Evolutionary conservation across 106 monocot species (phyloP).

Genomic region (Hemerocallis citrina): DNA sequence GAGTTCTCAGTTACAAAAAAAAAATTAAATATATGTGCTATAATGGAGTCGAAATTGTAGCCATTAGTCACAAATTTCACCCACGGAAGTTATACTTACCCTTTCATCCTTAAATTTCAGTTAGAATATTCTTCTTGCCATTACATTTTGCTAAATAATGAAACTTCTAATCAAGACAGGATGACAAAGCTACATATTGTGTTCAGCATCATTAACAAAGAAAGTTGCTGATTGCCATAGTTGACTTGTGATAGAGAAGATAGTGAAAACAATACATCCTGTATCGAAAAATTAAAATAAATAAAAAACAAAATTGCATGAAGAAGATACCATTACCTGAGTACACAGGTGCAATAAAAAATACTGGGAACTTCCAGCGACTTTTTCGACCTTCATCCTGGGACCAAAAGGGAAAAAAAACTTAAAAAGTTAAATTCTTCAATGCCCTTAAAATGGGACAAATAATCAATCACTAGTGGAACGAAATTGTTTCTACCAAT

Average conservation of each 20-base stretch:
- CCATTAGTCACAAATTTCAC: no score
- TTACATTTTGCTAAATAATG: background rate
- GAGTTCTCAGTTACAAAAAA: no score
- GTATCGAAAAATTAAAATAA: background rate
- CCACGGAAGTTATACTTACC: background rate
- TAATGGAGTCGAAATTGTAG: no score
- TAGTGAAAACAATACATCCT: no score
- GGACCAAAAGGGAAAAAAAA: background rate
- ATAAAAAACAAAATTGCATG: background rate
- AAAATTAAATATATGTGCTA: no score
- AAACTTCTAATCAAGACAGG: background rate
- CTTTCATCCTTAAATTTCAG: background rate
- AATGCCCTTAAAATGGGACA: background rate
- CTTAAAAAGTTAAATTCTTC: background rate
- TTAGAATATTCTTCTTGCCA: background rate
- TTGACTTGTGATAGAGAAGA: no score
- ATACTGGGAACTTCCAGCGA: constrained; percentile 50
- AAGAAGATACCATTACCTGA: constrained; percentile 40
- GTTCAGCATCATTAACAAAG: background rate
- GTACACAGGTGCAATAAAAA: constrained; percentile 91
- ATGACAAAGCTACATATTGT: background rate
- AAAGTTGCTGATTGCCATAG: no score
- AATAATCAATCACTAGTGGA: background rate
- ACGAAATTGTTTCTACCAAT: constrained; percentile 46
- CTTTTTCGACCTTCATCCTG: constrained; percentile 86